phyloP scores from a whole-genome alignment of 192 early-diverging fungal species.

The Backusella macrospora region DNA sequence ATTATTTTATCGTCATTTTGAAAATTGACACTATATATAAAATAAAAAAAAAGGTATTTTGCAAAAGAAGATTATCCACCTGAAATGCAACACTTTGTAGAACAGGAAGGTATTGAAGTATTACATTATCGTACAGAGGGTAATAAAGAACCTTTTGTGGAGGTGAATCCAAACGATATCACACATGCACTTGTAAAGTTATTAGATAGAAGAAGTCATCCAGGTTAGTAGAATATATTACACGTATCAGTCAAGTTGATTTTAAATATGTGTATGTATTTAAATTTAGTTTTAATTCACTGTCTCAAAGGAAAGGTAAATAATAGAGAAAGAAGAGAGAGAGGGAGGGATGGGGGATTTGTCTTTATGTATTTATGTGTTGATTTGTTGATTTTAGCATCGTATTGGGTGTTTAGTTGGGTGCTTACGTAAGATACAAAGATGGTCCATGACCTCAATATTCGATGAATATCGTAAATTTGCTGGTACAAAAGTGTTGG shows the following conservation, averaged over 20 bases:
- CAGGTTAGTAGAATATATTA: conserved; percentile 30
- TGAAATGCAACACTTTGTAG: conserved; percentile 74
- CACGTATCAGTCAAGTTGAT: neutral
- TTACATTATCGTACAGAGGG: conserved; percentile 83
- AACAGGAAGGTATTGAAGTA: conserved; percentile 70
- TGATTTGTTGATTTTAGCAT: conserved; percentile 54
- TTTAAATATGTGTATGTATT: neutral
- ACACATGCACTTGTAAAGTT: conserved; percentile 54
- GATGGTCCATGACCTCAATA: conserved; percentile 95
- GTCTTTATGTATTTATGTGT: neutral
- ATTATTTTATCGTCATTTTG: too few species aligned
- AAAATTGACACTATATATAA: conserved; percentile 38
- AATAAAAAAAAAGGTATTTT: conserved; percentile 41
- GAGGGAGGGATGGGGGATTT: neutral
- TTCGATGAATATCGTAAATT: conserved; percentile 98
- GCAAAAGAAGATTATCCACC: conserved; percentile 55
- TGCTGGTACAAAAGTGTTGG: conserved; percentile 86
- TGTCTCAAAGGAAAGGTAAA: conserved; percentile 92
- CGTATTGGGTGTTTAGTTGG: conserved; percentile 94
- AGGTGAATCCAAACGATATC: conserved; percentile 58
- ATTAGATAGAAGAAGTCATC: conserved; percentile 54
- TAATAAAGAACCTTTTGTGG: conserved; percentile 82
- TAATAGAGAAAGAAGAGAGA: neutral
- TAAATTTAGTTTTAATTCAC: conserved; percentile 72
- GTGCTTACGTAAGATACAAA: conserved; percentile 90